phyloP scores from a whole-genome alignment of 164 flowering plant genomes.

The Amborella trichopoda region DNA sequence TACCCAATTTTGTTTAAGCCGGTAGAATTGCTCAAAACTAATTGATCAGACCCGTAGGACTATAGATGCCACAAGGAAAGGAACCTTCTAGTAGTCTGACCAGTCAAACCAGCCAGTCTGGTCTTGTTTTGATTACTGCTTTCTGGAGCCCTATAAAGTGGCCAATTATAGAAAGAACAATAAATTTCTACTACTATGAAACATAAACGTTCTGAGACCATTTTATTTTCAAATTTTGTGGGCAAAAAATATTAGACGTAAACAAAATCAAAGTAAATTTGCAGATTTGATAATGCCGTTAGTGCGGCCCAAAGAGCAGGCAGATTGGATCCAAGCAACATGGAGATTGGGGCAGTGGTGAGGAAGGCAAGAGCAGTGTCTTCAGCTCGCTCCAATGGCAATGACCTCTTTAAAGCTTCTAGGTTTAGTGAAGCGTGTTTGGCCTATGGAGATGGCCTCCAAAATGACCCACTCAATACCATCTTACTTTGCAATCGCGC shows the following conservation, averaged over 20 bases:
- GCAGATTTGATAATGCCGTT: conserved; percentile 71
- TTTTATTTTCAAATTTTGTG: neutral
- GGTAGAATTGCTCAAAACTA: too few relatives aligned
- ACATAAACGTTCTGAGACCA: neutral
- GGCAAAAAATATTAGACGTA: too few relatives aligned
- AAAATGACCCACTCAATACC: conserved; percentile 61
- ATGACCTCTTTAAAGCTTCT: conserved; percentile 50
- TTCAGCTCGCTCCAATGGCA: conserved; percentile 49
- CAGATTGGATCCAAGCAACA: conserved; percentile 39
- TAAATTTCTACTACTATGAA: neutral
- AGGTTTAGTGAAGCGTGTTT: conserved; percentile 49
- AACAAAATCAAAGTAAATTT: too few relatives aligned
- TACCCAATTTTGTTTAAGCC: too few relatives aligned
- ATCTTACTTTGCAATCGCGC: conserved; percentile 75
- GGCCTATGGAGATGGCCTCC: conserved; percentile 58
- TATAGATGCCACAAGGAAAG: too few relatives aligned
- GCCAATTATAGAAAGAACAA: neutral
- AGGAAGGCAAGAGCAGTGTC: conserved; percentile 36
- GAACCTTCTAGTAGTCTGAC: too few relatives aligned
- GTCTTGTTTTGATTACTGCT: too few relatives aligned
- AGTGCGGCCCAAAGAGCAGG: conserved; percentile 38
- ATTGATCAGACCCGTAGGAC: too few relatives aligned
- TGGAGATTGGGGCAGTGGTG: conserved; percentile 22
- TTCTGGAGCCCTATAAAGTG: neutral
- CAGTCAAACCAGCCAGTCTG: too few relatives aligned